Conservation (phyloP, 352 stramenopile genomes). For the Blastocystis sp. region DNA sequence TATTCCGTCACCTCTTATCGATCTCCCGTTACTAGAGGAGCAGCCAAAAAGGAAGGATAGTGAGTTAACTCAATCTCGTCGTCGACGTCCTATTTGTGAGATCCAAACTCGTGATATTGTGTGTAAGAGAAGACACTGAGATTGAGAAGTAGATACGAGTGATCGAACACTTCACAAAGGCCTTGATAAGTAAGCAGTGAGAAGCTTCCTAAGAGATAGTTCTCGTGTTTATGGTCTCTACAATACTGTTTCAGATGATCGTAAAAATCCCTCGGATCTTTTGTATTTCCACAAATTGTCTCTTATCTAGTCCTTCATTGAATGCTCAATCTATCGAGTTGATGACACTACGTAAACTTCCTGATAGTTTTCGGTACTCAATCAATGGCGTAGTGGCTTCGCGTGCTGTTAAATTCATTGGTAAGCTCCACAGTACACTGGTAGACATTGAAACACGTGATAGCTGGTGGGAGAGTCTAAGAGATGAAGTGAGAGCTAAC, state of each 20-base stretch:
- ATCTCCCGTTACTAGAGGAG: not conserved
- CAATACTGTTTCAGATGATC: constrained; percentile 40
- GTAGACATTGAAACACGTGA: constrained; percentile 93
- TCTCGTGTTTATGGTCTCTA: constrained; percentile 42
- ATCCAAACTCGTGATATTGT: constrained; percentile 63
- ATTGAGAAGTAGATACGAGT: not conserved
- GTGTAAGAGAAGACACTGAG: not conserved
- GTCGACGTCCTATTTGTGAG: not conserved
- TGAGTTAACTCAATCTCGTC: not conserved
- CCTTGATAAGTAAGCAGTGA: not conserved
- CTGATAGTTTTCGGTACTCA: constrained; percentile 72
- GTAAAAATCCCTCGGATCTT: constrained; percentile 26
- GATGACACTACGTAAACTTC: constrained; percentile 74
- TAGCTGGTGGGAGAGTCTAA: constrained; percentile 93
- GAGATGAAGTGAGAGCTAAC: constrained; percentile 92
- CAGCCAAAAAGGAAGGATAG: not conserved
- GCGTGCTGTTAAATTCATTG: constrained; percentile 83
- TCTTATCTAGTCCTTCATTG: constrained; percentile 8
- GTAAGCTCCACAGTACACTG: constrained; percentile 87
- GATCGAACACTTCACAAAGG: constrained; percentile 17
- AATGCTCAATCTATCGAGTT: constrained; percentile 58
- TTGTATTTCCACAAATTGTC: not conserved
- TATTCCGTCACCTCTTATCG: not conserved
- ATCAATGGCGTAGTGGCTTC: constrained; percentile 81
- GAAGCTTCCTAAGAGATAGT: not conserved